phyloP scores from a whole-genome alignment of 306 rosid species.

The Crotalaria pallida region DNA sequence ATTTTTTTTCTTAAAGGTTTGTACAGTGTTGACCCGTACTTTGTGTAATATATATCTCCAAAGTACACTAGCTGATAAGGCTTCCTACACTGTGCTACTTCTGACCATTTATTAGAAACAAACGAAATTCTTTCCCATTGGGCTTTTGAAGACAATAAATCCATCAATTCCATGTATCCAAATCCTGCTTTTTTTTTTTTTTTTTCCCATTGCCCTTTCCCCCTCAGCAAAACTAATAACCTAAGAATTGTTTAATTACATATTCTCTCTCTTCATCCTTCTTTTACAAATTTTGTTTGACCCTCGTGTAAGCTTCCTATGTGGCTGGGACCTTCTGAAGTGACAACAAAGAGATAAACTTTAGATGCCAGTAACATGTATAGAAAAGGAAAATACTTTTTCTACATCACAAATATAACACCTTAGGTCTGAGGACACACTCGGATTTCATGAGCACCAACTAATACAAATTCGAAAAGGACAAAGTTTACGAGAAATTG shows the following conservation, averaged over 20 bases:
- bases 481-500: no score
- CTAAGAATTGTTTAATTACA: neutral
- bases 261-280: neutral
- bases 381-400: neutral
- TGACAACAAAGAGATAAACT: slow-evolving; percentile 26
- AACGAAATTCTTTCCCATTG: slow-evolving; percentile 43
- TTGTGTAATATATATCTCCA: slow-evolving; percentile 43
- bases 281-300: slow-evolving; percentile 4
- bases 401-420: no score
- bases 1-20: slow-evolving; percentile 7
- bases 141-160: slow-evolving; percentile 28
- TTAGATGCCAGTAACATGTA: slow-evolving; percentile 5
- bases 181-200: neutral
- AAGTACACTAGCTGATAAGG: slow-evolving; percentile 47
- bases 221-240: slow-evolving; percentile 6
- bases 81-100: slow-evolving; percentile 38
- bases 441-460: no score
- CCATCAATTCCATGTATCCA: slow-evolving; percentile 15
- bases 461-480: no score
- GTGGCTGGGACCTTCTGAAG: slow-evolving; percentile 27
- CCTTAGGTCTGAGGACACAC: no score
- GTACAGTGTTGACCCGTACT: slow-evolving; percentile 37
- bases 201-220: no score
- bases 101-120: slow-evolving; percentile 65
- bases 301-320: slow-evolving; percentile 13